Conservation (phyloP, 495 filamentous ascomycete species). For the Aspergillus ostianus region DNA sequence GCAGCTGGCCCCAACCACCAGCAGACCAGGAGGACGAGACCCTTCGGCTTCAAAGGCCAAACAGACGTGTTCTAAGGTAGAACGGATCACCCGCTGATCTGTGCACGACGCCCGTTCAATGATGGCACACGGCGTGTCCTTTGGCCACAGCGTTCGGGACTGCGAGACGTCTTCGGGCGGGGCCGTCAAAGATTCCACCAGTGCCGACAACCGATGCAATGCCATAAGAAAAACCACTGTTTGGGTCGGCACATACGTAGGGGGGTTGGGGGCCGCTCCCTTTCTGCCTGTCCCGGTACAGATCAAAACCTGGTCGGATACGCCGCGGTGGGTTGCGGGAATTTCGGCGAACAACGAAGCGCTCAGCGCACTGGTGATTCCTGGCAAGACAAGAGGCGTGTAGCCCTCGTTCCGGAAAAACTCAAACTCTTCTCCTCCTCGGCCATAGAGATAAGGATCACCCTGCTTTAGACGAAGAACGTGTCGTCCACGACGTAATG, state of each 20-base stretch:
- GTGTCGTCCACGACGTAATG: slow-evolving; percentile 66
- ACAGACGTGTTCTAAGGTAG: slow-evolving; percentile 74
- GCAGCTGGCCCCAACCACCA: slow-evolving; percentile 86
- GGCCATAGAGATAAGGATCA: slow-evolving; percentile 93
- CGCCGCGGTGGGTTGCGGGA: slow-evolving; percentile 82
- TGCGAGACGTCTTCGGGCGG: slow-evolving; percentile 12
- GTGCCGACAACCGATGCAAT: slow-evolving; percentile 72
- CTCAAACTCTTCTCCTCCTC: slow-evolving; percentile 88
- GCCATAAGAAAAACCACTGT: slow-evolving; percentile 98
- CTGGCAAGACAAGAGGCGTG: slow-evolving; percentile 72
- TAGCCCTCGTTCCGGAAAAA: slow-evolving; percentile 77
- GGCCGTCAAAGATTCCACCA: slow-evolving; percentile 64
- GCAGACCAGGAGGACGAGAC: slow-evolving; percentile 80
- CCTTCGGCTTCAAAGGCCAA: slow-evolving; percentile 87
- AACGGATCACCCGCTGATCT: slow-evolving; percentile 89
- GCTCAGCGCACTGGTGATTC: slow-evolving; percentile 82
- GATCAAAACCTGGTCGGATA: slow-evolving; percentile 88
- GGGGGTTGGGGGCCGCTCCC: slow-evolving; percentile 77
- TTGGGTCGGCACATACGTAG: slow-evolving; percentile 69
- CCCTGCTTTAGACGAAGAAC: slow-evolving; percentile 94
- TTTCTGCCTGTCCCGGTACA: slow-evolving; percentile 95
- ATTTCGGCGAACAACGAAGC: slow-evolving; percentile 88
- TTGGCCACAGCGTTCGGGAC: slow-evolving; percentile 42
- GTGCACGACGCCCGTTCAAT: slow-evolving; percentile 92
- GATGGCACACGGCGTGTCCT: slow-evolving; percentile 80